Base-by-base conservation (phyloP, 345 rosid species). In the Syzygium grande region DNA sequence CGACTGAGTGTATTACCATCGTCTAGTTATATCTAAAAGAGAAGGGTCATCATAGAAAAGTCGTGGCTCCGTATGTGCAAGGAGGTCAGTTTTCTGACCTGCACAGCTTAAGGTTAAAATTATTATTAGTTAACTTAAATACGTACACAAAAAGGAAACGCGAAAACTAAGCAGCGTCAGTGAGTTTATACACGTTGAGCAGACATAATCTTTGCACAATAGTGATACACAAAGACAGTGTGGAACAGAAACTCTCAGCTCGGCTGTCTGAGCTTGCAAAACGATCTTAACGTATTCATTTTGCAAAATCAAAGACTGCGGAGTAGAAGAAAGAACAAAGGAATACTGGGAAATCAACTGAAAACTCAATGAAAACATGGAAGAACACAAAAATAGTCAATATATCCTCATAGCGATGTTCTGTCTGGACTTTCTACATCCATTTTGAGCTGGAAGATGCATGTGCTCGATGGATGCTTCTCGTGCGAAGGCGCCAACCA, bases 361-460 rank as follows among this genome's bases (percentile, higher is more conserved):
- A 38, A 73, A 21, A 38, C 83, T 73, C 83, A 19, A 73, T 38
- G 49, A 38, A 73, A 73, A 43, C 83, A 38, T 10, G 19, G 38
- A 84, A 23, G 68, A 34, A 54, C 53, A 49, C 29, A 61, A 13
- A 84, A 85, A n/a, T 51, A 6, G 55, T 34, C 46, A 22, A 29
- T 30, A 38, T 80, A 53, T 38, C 83, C 79, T 87, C 86, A 89
- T 25, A 23, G 89, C 61, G 63, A 27, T 29, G 87, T 87, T 54
- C 89, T 92, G 87, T 34, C 86, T 63, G 55, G 84, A 58, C 85
- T 85, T 87, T 87, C 84, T n/a, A 90, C 79, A 86, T 91, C 94
- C 90, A 89, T 85, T 87, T 89, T 90, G 87, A 87, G 88, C 52
- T 90, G 92, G 86, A 92, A 93, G 84, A 92, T 89, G 91, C 93